These are phyloP conservation scores for Alternaria sp. DNA, from an alignment of 2,329 filamentous ascomycete species.

Conservation along the genomic window DNA sequence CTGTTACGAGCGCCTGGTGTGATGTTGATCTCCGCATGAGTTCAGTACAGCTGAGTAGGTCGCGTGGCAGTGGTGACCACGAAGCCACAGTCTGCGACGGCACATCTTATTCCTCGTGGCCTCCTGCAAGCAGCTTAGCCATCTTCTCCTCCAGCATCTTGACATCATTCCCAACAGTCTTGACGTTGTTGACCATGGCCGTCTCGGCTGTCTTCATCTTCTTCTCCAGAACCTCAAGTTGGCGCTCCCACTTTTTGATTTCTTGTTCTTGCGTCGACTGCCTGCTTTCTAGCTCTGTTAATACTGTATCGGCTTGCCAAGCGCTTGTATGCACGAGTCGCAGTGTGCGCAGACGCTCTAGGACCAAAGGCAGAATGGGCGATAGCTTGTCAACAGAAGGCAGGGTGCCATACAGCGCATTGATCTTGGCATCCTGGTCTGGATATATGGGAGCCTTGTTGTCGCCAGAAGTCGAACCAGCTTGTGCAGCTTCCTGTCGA, in stretches of 20 bases:
- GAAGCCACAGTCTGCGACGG: neutral
- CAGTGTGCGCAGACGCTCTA: slow-evolving; percentile 86
- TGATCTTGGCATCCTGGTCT: slow-evolving; percentile 86
- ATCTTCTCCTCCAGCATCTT: slow-evolving; percentile 84
- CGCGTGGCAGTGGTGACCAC: neutral
- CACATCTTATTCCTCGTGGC: slow-evolving; percentile 14
- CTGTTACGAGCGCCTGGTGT: neutral
- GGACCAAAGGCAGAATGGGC: slow-evolving; percentile 82
- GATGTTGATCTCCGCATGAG: neutral
- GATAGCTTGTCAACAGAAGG: slow-evolving; percentile 87
- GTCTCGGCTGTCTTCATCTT: slow-evolving; percentile 75
- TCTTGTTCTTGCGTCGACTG: slow-evolving; percentile 86
- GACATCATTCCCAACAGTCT: slow-evolving; percentile 88
- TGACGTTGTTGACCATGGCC: slow-evolving; percentile 80
- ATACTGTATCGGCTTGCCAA: slow-evolving; percentile 78
- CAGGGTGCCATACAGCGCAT: slow-evolving; percentile 87
- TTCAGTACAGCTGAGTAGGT: slow-evolving; percentile 1
- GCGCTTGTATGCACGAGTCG: slow-evolving; percentile 87
- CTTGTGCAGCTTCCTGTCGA: slow-evolving; percentile 38
- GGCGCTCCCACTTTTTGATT: slow-evolving; percentile 85
- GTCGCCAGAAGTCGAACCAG: slow-evolving; percentile 18
- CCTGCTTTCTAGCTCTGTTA: slow-evolving; percentile 79
- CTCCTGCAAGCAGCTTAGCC: slow-evolving; percentile 49
- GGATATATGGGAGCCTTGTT: slow-evolving; percentile 54
- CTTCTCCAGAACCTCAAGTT: slow-evolving; percentile 79